A percentile compares a stretch with the other conserved stretches of the same genome.
Evolutionary conservation across 345 rosid genomes (phyloP).

Genomic region (Arabidopsis suecica): DNA sequence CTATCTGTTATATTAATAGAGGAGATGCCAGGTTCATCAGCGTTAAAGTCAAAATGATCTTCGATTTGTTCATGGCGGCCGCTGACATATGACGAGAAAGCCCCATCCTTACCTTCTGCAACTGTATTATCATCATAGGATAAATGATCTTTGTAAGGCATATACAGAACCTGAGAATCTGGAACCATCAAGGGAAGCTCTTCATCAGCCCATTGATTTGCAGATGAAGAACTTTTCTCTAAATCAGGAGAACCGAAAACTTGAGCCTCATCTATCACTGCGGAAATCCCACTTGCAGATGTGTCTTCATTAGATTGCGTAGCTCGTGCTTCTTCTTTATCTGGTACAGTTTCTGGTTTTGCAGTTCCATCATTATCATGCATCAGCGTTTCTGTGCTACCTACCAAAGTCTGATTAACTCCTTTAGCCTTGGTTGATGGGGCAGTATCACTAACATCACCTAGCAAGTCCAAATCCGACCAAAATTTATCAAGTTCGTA

Average conservation of each 20-base stretch:
- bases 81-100: constrained; percentile 55
- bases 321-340: constrained; percentile 46
- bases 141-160: constrained; percentile 65
- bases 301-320: constrained; percentile 44
- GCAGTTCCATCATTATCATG: constrained; percentile 23
- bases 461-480: constrained; percentile 26
- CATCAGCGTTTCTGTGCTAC: constrained; percentile 35
- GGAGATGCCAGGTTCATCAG: neutral
- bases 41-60: constrained; percentile 70
- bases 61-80: constrained; percentile 53
- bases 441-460: constrained; percentile 6
- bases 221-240: constrained; percentile 52
- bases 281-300: constrained; percentile 39
- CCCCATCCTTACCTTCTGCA: constrained; percentile 55
- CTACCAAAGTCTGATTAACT: constrained; percentile 45
- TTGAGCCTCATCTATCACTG: constrained; percentile 40
- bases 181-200: constrained; percentile 63
- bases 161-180: constrained; percentile 70
- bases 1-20: neutral
- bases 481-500: constrained; percentile 34
- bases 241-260: constrained; percentile 44
- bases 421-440: constrained; percentile 35
- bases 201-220: constrained; percentile 60
- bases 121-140: constrained; percentile 36
- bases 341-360: constrained; percentile 47